Percentiles rank a stretch among this genome's conserved stretches.
These are phyloP conservation scores for Tribonema minus DNA, from an alignment of 108 stramenopile species.

Conservation along the genomic window DNA sequence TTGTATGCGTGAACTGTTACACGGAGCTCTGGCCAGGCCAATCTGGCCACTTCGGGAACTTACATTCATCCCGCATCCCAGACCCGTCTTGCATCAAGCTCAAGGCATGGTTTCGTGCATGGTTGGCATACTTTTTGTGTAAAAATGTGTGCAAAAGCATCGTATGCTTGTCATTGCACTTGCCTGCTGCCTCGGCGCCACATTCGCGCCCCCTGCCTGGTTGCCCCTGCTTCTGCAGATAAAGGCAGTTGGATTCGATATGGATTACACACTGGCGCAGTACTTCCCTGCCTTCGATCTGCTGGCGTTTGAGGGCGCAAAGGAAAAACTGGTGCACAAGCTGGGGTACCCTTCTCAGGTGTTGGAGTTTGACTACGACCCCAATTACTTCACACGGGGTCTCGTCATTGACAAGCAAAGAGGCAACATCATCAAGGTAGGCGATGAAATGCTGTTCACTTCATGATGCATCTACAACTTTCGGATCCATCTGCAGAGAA, in stretches of 20 bases:
- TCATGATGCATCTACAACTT: too few species aligned
- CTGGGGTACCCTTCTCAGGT: constrained; percentile 80
- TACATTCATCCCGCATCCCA: too few species aligned
- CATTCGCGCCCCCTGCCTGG: background rate
- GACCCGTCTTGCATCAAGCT: too few species aligned
- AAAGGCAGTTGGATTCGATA: constrained; percentile 85
- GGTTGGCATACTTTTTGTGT: too few species aligned
- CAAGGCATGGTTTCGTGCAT: too few species aligned
- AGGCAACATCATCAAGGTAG: constrained; percentile 33
- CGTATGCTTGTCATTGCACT: too few species aligned
- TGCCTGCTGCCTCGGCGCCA: background rate
- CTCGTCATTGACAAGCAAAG: constrained; percentile 87
- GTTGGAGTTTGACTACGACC: constrained; percentile 74
- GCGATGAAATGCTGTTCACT: background rate
- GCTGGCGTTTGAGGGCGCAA: constrained; percentile 88
- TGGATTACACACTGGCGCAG: constrained; percentile 90
- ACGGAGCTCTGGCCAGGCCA: background rate
- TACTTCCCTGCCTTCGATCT: constrained; percentile 84
- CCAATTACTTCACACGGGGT: constrained; percentile 69
- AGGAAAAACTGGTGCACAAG: constrained; percentile 76
- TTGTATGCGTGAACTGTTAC: background rate
- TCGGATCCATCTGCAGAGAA: too few species aligned
- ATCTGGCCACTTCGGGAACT: too few species aligned
- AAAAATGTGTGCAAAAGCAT: too few species aligned
- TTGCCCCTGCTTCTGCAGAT: constrained; percentile 39